Evolutionary conservation across 1,284 basidiomycete genomes (phyloP).

Genomic region (Prillingera fragicola): DNA sequence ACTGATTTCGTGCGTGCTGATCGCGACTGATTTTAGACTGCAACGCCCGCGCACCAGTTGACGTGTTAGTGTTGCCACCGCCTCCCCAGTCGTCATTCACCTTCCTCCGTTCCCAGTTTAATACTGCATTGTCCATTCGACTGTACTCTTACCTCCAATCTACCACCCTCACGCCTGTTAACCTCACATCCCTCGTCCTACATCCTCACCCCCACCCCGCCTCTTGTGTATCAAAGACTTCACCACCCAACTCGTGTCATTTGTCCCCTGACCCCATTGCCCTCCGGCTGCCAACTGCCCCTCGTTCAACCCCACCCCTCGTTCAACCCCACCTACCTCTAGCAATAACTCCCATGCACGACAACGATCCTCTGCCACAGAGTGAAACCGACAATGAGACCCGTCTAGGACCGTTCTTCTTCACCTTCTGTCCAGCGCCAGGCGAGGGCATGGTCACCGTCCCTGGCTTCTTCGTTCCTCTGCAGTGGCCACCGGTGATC

Average conservation of each 20-base stretch:
- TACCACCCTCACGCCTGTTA: neutral
- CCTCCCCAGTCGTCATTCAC: neutral
- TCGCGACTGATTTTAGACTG: neutral
- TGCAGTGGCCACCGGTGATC: conserved; percentile 4
- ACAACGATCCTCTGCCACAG: too few relatives aligned
- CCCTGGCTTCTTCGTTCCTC: conserved; percentile 3
- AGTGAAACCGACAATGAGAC: too few relatives aligned
- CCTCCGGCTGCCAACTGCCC: neutral
- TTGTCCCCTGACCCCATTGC: neutral
- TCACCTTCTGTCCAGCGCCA: conserved; percentile 5
- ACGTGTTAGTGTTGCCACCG: neutral
- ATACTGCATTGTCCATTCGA: neutral
- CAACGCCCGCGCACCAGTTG: too few relatives aligned
- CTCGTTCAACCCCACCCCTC: neutral
- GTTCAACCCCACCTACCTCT: neutral
- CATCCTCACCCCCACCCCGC: neutral
- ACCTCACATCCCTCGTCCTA: neutral
- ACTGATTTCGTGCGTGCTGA: neutral
- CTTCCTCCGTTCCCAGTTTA: neutral
- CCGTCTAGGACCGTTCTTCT: conserved; percentile 9
- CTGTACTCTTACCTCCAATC: neutral
- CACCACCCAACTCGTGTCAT: neutral
- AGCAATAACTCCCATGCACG: neutral
- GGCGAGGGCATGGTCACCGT: conserved; percentile 1
- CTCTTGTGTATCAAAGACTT: neutral